These are phyloP conservation scores for Telopea speciosissima DNA, from an alignment of 177 flowering plant genomes.

Conservation along the genomic window DNA sequence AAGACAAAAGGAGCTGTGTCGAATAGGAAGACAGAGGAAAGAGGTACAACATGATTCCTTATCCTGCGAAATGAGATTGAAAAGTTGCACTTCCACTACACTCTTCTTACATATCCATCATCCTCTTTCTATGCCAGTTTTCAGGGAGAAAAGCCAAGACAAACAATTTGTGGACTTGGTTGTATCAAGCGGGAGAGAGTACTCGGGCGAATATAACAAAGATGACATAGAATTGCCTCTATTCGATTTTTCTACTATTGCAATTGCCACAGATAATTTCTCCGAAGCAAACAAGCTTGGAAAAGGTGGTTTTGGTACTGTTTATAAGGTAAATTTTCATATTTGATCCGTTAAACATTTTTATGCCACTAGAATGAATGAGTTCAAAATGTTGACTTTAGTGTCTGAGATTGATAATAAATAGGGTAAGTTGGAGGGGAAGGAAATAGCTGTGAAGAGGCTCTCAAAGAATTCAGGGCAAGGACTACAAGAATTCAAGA, in stretches of 20 bases:
- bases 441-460: slow-evolving; percentile 21
- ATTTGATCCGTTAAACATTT: no score
- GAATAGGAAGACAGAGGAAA: background rate
- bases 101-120: background rate
- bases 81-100: background rate
- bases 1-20: background rate
- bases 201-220: background rate
- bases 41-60: slow-evolving; percentile 3
- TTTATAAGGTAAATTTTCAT: slow-evolving; percentile 12
- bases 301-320: slow-evolving; percentile 23
- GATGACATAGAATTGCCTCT: slow-evolving; percentile 19
- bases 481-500: slow-evolving; percentile 23
- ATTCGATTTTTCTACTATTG: slow-evolving; percentile 11
- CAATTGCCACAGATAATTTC: slow-evolving; percentile 18
- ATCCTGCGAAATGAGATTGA: background rate
- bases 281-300: slow-evolving; percentile 16
- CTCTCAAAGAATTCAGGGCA: slow-evolving; percentile 19
- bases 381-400: background rate
- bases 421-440: slow-evolving; percentile 13
- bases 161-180: background rate
- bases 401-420: background rate
- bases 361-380: background rate
- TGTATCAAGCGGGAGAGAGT: background rate
- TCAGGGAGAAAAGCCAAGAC: slow-evolving; percentile 3
- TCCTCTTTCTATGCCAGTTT: slow-evolving; percentile 1